Percentiles rank a stretch among this genome's conserved stretches.
phyloP scores from a whole-genome alignment of 139 green algal species.

The Tetraselmis chui region DNA sequence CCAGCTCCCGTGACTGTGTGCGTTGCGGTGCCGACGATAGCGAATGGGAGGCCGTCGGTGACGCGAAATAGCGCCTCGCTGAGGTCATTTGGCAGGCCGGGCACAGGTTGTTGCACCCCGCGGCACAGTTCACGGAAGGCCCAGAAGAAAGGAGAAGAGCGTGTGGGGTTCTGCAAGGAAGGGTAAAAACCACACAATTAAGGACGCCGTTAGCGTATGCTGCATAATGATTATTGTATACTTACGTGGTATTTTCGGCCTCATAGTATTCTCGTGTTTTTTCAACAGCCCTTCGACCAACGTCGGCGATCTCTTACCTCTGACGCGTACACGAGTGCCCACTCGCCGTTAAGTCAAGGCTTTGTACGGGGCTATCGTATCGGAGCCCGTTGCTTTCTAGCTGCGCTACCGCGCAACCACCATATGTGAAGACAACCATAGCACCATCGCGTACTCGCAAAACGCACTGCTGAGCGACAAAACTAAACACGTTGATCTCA shows the following conservation, averaged over 20 bases:
- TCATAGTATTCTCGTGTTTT: not conserved
- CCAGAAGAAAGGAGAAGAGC: not conserved
- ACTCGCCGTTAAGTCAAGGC: not conserved
- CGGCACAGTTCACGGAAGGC: not conserved
- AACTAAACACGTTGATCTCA: too few relatives aligned
- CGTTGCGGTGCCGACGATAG: not conserved
- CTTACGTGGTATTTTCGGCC: not conserved
- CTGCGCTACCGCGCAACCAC: too few relatives aligned
- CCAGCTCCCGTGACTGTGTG: not conserved
- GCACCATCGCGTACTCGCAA: too few relatives aligned
- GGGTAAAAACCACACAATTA: not conserved
- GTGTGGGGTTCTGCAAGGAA: not conserved
- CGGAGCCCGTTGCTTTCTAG: not conserved
- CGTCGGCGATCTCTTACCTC: not conserved
- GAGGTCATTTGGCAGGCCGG: not conserved
- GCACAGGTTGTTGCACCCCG: not conserved
- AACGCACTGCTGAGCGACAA: too few relatives aligned
- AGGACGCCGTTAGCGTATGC: not conserved
- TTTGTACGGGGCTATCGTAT: not conserved
- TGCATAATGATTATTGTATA: not conserved
- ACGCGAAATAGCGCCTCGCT: not conserved
- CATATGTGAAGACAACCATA: too few relatives aligned
- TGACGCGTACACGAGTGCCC: not conserved
- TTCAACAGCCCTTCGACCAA: not conserved
- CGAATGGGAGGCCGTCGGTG: not conserved